phyloP scores from a whole-genome alignment of 1,139 yeast species.

The Saccharomyces hybrid region DNA sequence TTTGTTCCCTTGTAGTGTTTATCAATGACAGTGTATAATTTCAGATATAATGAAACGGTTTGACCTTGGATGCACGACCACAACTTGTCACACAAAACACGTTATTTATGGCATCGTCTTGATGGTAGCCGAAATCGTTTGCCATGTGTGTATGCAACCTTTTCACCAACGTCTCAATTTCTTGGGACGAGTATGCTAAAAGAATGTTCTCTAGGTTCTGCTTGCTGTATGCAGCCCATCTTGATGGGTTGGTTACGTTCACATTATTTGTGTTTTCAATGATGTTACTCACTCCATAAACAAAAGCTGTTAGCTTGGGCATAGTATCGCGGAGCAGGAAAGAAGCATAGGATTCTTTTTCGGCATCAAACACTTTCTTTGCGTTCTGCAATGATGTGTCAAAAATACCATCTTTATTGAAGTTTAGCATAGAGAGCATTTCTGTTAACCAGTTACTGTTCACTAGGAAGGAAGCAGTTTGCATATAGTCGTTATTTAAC shows the following conservation, averaged over 20 bases:
- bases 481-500: conserved; percentile 11
- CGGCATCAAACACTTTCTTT: conserved; percentile 37
- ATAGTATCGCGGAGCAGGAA: conserved; percentile 48
- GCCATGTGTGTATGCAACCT: conserved; percentile 52
- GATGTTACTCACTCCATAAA: conserved; percentile 55
- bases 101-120: conserved; percentile 28
- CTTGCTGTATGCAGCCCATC: conserved; percentile 57
- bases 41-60: conserved; percentile 38
- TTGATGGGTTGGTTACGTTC: conserved; percentile 41
- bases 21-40: conserved; percentile 37
- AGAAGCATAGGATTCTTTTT: conserved; percentile 41
- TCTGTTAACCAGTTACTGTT: conserved; percentile 56
- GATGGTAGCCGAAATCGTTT: conserved; percentile 46
- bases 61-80: conserved; percentile 50
- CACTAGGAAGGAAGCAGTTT: conserved; percentile 45
- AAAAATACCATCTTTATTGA: conserved; percentile 16
- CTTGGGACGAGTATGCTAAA: conserved; percentile 49
- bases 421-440: conserved; percentile 30
- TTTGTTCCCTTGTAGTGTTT: conserved; percentile 39
- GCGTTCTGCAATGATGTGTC: conserved; percentile 30
- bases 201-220: conserved; percentile 52
- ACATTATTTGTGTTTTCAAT: conserved; percentile 34
- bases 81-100: conserved; percentile 37
- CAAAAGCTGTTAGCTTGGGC: conserved; percentile 60
- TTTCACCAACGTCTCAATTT: conserved; percentile 48